Evolutionary conservation across 2,329 filamentous ascomycete genomes (phyloP), one percentile per base, ranked within the genome.

Genomic region (Gnomoniopsis sp.): DNA sequence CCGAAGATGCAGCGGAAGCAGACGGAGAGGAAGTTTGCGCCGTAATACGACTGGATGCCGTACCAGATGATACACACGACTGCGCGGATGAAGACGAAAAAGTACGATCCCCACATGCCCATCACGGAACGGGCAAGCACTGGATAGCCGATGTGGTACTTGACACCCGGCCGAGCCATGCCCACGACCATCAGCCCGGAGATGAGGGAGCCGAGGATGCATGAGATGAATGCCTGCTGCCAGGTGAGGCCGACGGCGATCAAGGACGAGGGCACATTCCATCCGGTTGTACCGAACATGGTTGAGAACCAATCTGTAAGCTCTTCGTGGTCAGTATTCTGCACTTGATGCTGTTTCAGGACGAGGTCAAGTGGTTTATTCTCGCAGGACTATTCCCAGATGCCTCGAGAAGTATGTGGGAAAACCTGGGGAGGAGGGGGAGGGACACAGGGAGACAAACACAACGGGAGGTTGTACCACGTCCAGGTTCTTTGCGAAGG

Each of bases 71-170:
- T 68, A 56, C 68, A 69, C 7, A 72, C 65, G 21, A 69, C 63
- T 10, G 68, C 69, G 8, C 70, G 67, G 52, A 70, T 70, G 61
- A 70, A 72, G 46, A 77, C 69, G 58, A 74, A 70, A 59, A 76
- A 74, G 60, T 74, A 74, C 2, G 73, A 70, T n/a, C 74, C 75
- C 67, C 72, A 77, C 65, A 75, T 74, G 17, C 75, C 75, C 71
- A 74, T 74, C 22, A 72, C 68, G 0, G 70, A 69, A 15, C 74
- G 68, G 49, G 69, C 72, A 30, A 75, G 70, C 12, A 76, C 69
- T 14, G 75, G 71, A 61, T 66, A 69, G 52, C 67, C 67, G 0
- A 69, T 52, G 49, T 69, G 67, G 17, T 69, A 69, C 61, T 60
- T 65, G 3, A 59, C 67, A 0, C 67, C 67, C 1, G 67, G 66